A percentile compares a stretch with the other conserved stretches of the same genome.
Conservation (phyloP, 768 basidiomycete genomes). For the Russula emetica region DNA sequence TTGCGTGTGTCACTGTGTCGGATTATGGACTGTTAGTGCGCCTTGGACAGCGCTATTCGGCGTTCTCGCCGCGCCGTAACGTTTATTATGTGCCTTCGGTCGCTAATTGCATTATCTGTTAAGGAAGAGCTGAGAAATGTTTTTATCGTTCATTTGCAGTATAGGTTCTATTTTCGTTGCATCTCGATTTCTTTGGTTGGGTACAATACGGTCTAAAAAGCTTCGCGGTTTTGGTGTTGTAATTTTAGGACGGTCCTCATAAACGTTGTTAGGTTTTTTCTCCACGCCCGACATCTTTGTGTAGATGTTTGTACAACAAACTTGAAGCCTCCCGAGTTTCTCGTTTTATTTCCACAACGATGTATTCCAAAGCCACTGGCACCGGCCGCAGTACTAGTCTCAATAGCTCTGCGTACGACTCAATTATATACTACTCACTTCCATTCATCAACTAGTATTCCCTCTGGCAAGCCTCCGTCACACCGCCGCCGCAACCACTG, state of each 20-base stretch:
- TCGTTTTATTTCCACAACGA: no score
- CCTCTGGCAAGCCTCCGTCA: not conserved
- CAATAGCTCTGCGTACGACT: no score
- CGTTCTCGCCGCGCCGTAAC: conserved; percentile 40
- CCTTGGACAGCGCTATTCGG: conserved; percentile 44
- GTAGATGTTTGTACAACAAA: not conserved
- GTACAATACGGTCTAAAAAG: not conserved
- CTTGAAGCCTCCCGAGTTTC: no score
- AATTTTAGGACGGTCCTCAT: not conserved
- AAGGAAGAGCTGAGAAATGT: not conserved
- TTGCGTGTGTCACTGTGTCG: conserved; percentile 60
- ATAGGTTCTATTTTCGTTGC: not conserved
- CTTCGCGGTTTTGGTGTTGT: no score
- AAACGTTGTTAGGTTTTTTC: not conserved
- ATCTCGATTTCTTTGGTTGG: not conserved
- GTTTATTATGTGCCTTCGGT: not conserved
- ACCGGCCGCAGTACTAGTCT: no score
- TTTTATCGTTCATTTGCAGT: not conserved
- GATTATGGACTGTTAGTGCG: conserved; percentile 60
- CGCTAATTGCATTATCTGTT: conserved; percentile 25
- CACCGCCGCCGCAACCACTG: not conserved
- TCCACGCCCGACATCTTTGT: not conserved
- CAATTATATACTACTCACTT: not conserved
- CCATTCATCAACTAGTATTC: not conserved
- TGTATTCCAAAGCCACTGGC: no score